These are phyloP conservation scores for Conringia planisiliqua DNA, from an alignment of 345 rosid species.

Conservation along the genomic window DNA sequence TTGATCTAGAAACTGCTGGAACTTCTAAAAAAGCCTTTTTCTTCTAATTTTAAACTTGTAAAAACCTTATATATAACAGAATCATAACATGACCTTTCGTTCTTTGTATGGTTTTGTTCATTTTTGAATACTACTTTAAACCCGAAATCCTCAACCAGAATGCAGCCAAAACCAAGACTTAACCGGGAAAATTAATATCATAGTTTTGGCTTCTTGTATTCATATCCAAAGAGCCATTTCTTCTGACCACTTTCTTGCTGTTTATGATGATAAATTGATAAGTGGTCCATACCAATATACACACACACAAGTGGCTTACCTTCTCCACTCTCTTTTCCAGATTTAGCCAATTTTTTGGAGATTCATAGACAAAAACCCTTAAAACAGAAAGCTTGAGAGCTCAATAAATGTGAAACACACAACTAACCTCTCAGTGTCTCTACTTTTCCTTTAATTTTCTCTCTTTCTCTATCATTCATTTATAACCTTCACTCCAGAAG, in stretches of 20 bases:
- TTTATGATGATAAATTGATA: conserved; percentile 14
- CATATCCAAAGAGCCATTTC: conserved; percentile 6
- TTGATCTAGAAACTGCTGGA: too few relatives aligned
- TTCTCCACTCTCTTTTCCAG: conserved; percentile 21
- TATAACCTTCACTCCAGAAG: background rate
- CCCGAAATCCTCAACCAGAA: background rate
- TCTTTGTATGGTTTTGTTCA: background rate
- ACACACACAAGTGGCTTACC: conserved; percentile 20
- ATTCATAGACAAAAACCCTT: conserved; percentile 5
- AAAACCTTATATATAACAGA: too few relatives aligned
- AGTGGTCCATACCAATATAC: conserved; percentile 23
- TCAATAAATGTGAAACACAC: conserved; percentile 10
- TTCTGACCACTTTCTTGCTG: conserved; percentile 20
- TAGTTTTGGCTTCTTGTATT: conserved; percentile 21
- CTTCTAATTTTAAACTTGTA: too few relatives aligned
- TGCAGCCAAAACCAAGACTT: conserved; percentile 2
- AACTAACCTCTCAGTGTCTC: conserved; percentile 18
- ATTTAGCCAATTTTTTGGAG: background rate
- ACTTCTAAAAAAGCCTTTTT: too few relatives aligned
- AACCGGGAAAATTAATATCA: conserved; percentile 27
- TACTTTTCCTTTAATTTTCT: background rate
- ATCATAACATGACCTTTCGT: too few relatives aligned
- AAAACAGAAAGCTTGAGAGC: conserved; percentile 4
- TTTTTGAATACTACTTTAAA: background rate
- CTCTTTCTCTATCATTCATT: conserved; percentile 12